These are phyloP conservation scores for Lentinus brumalis DNA, from an alignment of 768 basidiomycete species.

Conservation along the genomic window DNA sequence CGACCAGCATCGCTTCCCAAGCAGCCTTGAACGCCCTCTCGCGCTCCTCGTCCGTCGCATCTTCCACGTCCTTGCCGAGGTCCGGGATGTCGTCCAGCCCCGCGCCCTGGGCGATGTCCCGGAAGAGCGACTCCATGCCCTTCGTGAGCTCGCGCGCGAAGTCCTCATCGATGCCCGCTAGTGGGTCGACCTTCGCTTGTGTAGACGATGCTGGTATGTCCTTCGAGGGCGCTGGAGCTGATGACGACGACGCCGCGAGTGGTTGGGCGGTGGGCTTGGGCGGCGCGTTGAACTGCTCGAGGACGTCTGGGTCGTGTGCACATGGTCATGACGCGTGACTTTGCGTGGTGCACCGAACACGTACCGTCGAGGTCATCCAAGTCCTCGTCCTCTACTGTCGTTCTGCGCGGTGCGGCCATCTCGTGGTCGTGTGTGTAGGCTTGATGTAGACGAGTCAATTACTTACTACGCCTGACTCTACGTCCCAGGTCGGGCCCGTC, in stretches of 20 bases:
- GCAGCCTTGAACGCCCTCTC: constrained; percentile 52
- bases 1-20: constrained; percentile 73
- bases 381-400: constrained; percentile 47
- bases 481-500: too few relatives aligned
- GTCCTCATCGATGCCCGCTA: constrained; percentile 30
- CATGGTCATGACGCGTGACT: neutral
- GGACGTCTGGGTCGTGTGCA: constrained; percentile 42
- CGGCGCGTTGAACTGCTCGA: constrained; percentile 44
- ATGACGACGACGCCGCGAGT: constrained; percentile 18
- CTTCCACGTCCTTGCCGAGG: constrained; percentile 4
- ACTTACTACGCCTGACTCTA: too few relatives aligned
- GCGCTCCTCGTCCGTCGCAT: constrained; percentile 29
- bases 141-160: constrained; percentile 43
- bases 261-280: constrained; percentile 20
- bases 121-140: constrained; percentile 49
- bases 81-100: constrained; percentile 12
- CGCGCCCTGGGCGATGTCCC: constrained; percentile 35
- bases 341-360: constrained; percentile 14
- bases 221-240: constrained; percentile 22
- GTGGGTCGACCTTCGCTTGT: constrained; percentile 7
- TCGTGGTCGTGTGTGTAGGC: neutral
- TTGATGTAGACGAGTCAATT: too few relatives aligned
- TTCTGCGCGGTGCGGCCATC: constrained; percentile 18
- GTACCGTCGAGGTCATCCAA: constrained; percentile 69
- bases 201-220: constrained; percentile 18